Evolutionary conservation across 768 basidiomycete species (phyloP).

Genomic region (Boletellus ananas): DNA sequence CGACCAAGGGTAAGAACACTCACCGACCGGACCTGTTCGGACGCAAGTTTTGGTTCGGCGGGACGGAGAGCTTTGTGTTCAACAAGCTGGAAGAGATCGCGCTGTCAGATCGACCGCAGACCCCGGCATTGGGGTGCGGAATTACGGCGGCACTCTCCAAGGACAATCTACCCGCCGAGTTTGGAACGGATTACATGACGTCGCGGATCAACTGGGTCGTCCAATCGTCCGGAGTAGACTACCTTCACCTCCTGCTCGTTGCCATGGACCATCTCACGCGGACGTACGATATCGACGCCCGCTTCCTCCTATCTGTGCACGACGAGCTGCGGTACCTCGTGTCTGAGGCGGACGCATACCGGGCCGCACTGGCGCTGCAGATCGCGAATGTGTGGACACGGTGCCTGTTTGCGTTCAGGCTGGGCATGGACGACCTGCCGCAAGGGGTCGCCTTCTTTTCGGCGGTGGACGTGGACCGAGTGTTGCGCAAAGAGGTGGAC

Average conservation of each 20-base stretch:
- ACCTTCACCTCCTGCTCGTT: constrained; percentile 93
- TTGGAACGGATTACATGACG: constrained; percentile 87
- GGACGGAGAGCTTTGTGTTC: constrained; percentile 94
- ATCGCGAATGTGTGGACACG: constrained; percentile 96
- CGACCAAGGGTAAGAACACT: constrained; percentile 91
- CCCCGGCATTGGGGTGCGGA: constrained; percentile 91
- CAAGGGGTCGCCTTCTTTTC: constrained; percentile 97
- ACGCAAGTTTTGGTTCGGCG: constrained; percentile 93
- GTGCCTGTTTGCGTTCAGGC: constrained; percentile 79
- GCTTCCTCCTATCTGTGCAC: constrained; percentile 95
- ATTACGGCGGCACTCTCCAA: constrained; percentile 92
- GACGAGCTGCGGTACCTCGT: constrained; percentile 96
- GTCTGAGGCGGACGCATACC: constrained; percentile 81
- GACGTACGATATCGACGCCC: constrained; percentile 80
- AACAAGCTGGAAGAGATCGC: constrained; percentile 98
- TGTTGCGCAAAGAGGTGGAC: constrained; percentile 92
- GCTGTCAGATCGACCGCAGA: constrained; percentile 77
- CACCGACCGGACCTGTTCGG: constrained; percentile 70
- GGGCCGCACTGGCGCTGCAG: constrained; percentile 89
- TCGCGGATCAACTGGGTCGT: constrained; percentile 99
- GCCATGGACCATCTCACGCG: constrained; percentile 85
- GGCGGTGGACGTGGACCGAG: constrained; percentile 87
- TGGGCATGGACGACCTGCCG: constrained; percentile 96
- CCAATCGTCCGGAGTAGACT: constrained; percentile 97
- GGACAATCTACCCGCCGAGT: constrained; percentile 75